Evolutionary conservation across 1,284 basidiomycete species (phyloP).

Genomic region (Serendipita sp.): DNA sequence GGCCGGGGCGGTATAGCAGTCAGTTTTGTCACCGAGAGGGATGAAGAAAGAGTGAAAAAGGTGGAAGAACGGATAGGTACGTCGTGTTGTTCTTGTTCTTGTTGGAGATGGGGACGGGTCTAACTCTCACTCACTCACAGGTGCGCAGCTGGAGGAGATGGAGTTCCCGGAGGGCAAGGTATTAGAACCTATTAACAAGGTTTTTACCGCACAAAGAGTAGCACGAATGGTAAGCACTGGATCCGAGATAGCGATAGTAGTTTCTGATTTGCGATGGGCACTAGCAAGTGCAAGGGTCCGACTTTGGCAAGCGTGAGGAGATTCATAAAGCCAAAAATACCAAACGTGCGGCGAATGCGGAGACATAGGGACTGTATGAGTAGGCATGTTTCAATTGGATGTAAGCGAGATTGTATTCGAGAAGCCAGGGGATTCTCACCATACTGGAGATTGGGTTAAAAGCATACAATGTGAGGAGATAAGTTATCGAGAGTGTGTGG

Average conservation of each 20-base stretch:
- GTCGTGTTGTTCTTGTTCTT: constrained; percentile 25
- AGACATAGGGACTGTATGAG: background rate
- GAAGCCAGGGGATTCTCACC: too few species aligned
- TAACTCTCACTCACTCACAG: background rate
- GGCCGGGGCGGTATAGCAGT: constrained; percentile 81
- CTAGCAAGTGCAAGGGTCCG: constrained; percentile 81
- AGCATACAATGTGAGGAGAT: background rate
- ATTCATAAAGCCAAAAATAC: constrained; percentile 52
- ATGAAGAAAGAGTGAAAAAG: constrained; percentile 70
- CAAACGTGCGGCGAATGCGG: constrained; percentile 3
- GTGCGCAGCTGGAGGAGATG: constrained; percentile 48
- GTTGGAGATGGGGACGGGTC: constrained; percentile 27
- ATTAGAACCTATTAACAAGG: constrained; percentile 72
- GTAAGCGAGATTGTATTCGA: too few species aligned
- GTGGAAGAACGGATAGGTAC: constrained; percentile 83
- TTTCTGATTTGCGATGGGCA: background rate
- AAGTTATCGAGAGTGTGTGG: background rate
- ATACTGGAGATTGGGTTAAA: background rate
- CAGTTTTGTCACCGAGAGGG: constrained; percentile 88
- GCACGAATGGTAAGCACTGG: constrained; percentile 69
- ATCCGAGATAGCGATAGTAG: background rate
- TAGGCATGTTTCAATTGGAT: too few species aligned
- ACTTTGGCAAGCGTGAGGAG: constrained; percentile 81
- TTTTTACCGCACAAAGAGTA: constrained; percentile 83
- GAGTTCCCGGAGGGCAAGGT: constrained; percentile 68